These are phyloP conservation scores for Pseudogymnoascus sp. DNA, from an alignment of 2,329 filamentous ascomycete species.

Conservation along the genomic window DNA sequence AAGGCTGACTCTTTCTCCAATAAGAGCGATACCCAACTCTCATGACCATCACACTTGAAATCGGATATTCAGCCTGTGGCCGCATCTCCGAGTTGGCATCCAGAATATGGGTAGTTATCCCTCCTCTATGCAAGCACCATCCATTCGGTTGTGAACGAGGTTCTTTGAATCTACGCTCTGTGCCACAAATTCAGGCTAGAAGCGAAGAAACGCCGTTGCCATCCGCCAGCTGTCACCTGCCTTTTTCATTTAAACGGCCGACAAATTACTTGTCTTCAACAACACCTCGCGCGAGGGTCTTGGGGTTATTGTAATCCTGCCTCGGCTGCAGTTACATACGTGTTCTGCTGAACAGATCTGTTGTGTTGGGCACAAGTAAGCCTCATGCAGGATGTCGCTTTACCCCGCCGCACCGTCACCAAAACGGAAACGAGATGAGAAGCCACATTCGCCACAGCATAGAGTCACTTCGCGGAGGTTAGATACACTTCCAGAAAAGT, in stretches of 20 bases:
- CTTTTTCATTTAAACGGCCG: slow-evolving; percentile 5
- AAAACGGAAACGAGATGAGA: slow-evolving; percentile 9
- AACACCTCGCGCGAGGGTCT: neutral
- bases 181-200: neutral
- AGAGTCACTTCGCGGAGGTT: neutral
- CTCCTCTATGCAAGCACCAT: neutral
- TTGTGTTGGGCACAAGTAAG: neutral
- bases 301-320: neutral
- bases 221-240: neutral
- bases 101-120: neutral
- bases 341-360: neutral
- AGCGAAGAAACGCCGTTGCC: neutral
- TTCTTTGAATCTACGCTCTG: neutral
- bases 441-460: slow-evolving; percentile 4
- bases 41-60: neutral
- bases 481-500: neutral
- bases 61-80: neutral
- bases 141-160: neutral
- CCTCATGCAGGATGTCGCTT: slow-evolving; percentile 5
- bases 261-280: slow-evolving; percentile 2
- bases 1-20: neutral
- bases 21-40: neutral
- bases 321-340: neutral
- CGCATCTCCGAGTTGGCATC: neutral
- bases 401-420: slow-evolving; percentile 9